Evolutionary conservation across 768 basidiomycete genomes (phyloP).

Genomic region (Tricholoma saponaceum): DNA sequence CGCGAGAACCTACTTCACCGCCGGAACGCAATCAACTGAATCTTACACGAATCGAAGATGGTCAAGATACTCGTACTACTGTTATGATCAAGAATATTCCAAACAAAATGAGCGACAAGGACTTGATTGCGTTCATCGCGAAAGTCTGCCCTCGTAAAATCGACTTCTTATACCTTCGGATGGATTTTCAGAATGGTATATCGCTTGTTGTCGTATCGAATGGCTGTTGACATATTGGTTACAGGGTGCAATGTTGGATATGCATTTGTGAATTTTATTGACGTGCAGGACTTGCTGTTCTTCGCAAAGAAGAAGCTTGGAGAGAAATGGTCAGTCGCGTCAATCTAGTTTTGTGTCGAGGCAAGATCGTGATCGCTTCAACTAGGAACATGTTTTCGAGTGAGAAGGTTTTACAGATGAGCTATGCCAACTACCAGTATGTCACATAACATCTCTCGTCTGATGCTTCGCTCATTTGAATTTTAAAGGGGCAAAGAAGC

Average conservation of each 20-base stretch:
- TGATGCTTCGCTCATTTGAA: background rate
- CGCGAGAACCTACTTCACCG: constrained; percentile 9
- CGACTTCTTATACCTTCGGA: constrained; percentile 85
- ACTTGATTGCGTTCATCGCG: constrained; percentile 62
- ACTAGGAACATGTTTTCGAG: constrained; percentile 88
- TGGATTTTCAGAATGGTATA: constrained; percentile 81
- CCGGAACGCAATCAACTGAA: constrained; percentile 49
- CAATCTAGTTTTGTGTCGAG: background rate
- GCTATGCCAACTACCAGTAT: constrained; percentile 89
- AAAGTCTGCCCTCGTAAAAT: constrained; percentile 72
- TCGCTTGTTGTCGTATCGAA: background rate
- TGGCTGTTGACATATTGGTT: constrained; percentile 2
- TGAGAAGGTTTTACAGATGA: constrained; percentile 88
- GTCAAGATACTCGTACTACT: constrained; percentile 76
- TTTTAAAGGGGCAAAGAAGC: constrained; percentile 76
- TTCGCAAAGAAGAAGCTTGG: constrained; percentile 76
- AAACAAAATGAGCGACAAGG: constrained; percentile 83
- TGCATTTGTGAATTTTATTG: constrained; percentile 89
- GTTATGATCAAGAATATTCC: constrained; percentile 93
- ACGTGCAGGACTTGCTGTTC: constrained; percentile 65
- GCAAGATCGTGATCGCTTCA: constrained; percentile 3
- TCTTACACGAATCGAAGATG: constrained; percentile 68
- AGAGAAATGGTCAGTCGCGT: constrained; percentile 64
- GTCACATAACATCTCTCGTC: constrained; percentile 25
- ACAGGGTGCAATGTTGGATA: constrained; percentile 75